Conservation (phyloP, 1,139 yeast genomes). For the Yamadazyma mexicana region DNA sequence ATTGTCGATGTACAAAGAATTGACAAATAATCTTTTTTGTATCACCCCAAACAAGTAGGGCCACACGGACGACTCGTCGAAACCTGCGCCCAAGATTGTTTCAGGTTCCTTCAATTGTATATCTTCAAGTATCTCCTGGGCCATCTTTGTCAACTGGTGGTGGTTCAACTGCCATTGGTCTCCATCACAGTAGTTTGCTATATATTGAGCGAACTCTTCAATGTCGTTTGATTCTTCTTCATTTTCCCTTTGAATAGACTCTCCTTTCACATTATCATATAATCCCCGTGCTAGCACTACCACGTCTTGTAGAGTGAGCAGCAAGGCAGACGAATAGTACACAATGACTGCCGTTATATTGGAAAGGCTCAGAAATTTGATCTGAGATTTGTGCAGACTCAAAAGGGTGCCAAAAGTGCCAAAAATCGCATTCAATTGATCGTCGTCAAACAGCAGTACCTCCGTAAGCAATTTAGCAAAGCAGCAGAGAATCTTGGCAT, state of each 20-base stretch:
- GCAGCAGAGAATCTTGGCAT: slow-evolving; percentile 7
- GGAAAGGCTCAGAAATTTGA: slow-evolving; percentile 5
- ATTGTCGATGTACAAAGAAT: slow-evolving; percentile 15
- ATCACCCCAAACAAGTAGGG: slow-evolving; percentile 8
- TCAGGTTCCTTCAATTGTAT: neutral
- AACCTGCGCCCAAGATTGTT: neutral
- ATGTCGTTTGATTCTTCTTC: slow-evolving; percentile 18
- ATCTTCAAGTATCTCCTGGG: slow-evolving; percentile 20
- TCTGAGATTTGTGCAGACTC: neutral
- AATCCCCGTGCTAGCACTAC: slow-evolving; percentile 6
- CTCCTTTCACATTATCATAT: slow-evolving; percentile 1
- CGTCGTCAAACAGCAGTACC: slow-evolving; percentile 1
- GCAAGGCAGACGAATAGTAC: slow-evolving; percentile 15
- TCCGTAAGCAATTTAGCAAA: slow-evolving; percentile 5
- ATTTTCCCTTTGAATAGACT: neutral
- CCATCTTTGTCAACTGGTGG: slow-evolving; percentile 20
- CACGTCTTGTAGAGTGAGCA: slow-evolving; percentile 7
- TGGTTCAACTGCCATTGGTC: slow-evolving; percentile 4
- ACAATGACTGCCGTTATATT: slow-evolving; percentile 10
- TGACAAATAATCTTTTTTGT: slow-evolving; percentile 9
- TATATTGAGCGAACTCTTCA: slow-evolving; percentile 25
- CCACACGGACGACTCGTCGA: slow-evolving; percentile 2
- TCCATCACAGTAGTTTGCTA: slow-evolving; percentile 5
- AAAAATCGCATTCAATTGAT: slow-evolving; percentile 7
- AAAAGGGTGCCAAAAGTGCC: slow-evolving; percentile 13